Base-by-base conservation (phyloP, 331 rosid species). In the Saraca asoca region DNA sequence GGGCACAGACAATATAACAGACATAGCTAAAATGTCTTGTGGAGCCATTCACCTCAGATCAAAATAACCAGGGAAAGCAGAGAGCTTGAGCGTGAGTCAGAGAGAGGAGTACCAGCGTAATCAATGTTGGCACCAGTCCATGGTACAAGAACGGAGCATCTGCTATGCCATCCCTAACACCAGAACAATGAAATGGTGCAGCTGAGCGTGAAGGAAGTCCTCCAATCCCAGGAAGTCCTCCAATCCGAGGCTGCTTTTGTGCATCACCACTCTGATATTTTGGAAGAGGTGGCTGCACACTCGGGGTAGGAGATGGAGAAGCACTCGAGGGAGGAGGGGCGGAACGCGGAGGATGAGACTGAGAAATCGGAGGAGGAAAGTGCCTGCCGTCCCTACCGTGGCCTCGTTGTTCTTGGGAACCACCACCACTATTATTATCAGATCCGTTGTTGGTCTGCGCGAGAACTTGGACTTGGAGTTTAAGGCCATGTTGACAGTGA, bases 401-500 rank as follows among this genome's bases (percentile, higher is more conserved):
- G 11, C 50, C 5, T 44, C 31, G 31, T 1, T 44, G 50, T 5
- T 11, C 15, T 44, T 44, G 50, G 16, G 31, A 24, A 24, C 6
- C 13, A 12, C 50, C 16, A 14, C 50, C 15, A 33, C 14, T 2
- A 52, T 14, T 16, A 62, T 7, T 45, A 10, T 1, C 2, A 15
- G 73, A 45, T 62, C 76, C 83, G 51, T 69, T 61, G 44, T 39
- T 60, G 65, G 80, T 43, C 34, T 46, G 75, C 19, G 75, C 79
- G 8, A 44, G 77, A 70, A 85, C 83, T 60, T 56, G 79, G 66
- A 74, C 87, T 8, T 73, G 57, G 11, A 85, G 75, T 68, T 85
- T 90, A 4, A 90, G 97, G 51, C 95, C 97, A 70, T 74, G 80
- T 39, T 45, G 48, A 20, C 97, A 90, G 59, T 87, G 85, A 53